Base-by-base conservation (phyloP, 805 yeast genomes). In the Suhomyces xylopsoci region DNA sequence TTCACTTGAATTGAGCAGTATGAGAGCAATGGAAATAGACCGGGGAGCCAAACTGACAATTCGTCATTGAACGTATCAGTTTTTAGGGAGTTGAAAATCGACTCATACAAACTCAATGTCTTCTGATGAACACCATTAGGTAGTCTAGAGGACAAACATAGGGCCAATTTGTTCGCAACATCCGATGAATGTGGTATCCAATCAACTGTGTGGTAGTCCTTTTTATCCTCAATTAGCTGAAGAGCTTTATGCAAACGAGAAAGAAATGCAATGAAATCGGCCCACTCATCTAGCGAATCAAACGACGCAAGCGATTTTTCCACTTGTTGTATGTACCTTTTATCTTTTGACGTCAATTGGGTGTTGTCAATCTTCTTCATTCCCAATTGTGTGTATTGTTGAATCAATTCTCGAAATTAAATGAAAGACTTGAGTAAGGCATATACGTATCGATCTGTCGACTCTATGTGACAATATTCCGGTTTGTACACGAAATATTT, bases 91-190 rank as follows among this genome's bases (percentile, higher is more conserved):
- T 77, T 77, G 70, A 94, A 90, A 2, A 93, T 81, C 50, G 75
- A 72, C 20, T 81, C 83, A 66, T 92, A 94, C 1, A 92, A 82
- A 52, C 85, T 90, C 41, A 94, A 69, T 0, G 97, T 81, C 64
- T 90, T 94, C 58, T 87, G 88, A 66, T 94, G 99, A 0, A 94
- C 99, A 7, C 99, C 99, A 47, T 96, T 88, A 0, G 99, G 99
- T 9, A 94, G 76, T 48, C 78, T 78, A 0, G 96, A 85, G 2
- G 91, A 83, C 26, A 93, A 72, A 55, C 98, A 94, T 42, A 86
- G 82, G 0, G 97, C 82, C 48, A 94, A 75, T 41, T 87, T 77
- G 54, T 81, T 81, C 32, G 96, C 82, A 0, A 94, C 84, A 47
- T 81, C 81, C 12, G 81, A 71, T 2, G 85, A 81, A 45, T 74